Conservation (phyloP, 2,329 filamentous ascomycete species). For the Teratosphaeria pseudoeucalypti region DNA sequence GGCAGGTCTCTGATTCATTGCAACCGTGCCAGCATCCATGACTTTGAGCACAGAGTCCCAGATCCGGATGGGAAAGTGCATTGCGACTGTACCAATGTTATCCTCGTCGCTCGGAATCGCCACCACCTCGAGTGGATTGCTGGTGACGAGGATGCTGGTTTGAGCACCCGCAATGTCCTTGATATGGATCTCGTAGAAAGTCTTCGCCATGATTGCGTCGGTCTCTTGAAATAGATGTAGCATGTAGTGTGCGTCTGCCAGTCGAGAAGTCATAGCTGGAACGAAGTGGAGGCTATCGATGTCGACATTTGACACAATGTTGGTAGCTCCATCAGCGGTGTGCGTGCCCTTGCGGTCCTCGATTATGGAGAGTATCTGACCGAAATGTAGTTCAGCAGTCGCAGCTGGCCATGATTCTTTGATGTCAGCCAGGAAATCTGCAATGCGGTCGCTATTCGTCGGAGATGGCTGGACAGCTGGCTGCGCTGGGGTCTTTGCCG, state of each 20-base stretch:
- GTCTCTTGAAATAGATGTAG: background rate
- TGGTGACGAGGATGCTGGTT: background rate
- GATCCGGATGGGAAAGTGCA: conserved; percentile 12
- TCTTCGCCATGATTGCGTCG: background rate
- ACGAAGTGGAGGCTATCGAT: background rate
- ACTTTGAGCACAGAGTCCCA: conserved; percentile 13
- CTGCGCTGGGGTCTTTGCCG: background rate
- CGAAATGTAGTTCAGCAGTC: background rate
- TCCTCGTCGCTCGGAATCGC: background rate
- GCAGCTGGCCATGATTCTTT: background rate
- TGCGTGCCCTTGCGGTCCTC: background rate
- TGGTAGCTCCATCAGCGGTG: background rate
- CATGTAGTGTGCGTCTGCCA: background rate
- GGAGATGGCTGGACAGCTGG: background rate
- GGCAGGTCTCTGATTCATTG: background rate
- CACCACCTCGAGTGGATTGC: background rate
- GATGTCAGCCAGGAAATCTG: background rate
- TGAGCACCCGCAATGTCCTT: background rate
- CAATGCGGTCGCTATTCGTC: background rate
- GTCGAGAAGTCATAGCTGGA: background rate
- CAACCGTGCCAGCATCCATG: background rate
- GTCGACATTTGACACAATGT: background rate
- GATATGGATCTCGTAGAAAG: background rate
- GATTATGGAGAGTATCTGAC: background rate
- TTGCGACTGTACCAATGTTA: conserved; percentile 4